These are phyloP conservation scores for Jaminaea rosea DNA, from an alignment of 1,284 basidiomycete species.

Conservation along the genomic window DNA sequence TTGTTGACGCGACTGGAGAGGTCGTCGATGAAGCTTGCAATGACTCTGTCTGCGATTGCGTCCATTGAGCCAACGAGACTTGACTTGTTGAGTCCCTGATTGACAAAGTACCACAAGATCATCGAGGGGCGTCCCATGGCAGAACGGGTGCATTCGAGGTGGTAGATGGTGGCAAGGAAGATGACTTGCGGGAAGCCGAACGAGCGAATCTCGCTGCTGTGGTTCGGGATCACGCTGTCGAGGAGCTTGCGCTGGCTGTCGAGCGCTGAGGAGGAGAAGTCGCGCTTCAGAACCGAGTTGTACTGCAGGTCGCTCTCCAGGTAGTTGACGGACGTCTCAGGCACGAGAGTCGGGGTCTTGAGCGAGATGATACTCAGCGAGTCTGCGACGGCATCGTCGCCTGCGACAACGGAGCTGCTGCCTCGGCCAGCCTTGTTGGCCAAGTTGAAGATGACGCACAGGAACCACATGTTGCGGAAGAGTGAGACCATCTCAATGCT, in stretches of 20 bases:
- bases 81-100: conserved; percentile 69
- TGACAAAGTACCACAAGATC: conserved; percentile 78
- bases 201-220: conserved; percentile 63
- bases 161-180: conserved; percentile 76
- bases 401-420: background rate
- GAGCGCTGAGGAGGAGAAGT: conserved; percentile 29
- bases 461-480: conserved; percentile 91
- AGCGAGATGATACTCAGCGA: conserved; percentile 66
- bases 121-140: conserved; percentile 70
- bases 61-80: conserved; percentile 66
- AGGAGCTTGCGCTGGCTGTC: conserved; percentile 42
- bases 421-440: conserved; percentile 33
- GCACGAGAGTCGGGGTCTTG: conserved; percentile 77
- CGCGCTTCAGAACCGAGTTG: conserved; percentile 69
- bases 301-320: conserved; percentile 85
- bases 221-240: conserved; percentile 57
- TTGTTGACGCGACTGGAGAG: conserved; percentile 57
- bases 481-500: conserved; percentile 63
- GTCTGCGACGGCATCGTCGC: conserved; percentile 3
- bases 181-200: conserved; percentile 76
- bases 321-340: conserved; percentile 74
- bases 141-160: conserved; percentile 80
- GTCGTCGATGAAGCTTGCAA: conserved; percentile 42
- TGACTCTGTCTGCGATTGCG: conserved; percentile 73
- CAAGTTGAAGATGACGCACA: conserved; percentile 76